phyloP scores from a whole-genome alignment of 2,329 filamentous ascomycete species.

The Hypoxylon sp. region DNA sequence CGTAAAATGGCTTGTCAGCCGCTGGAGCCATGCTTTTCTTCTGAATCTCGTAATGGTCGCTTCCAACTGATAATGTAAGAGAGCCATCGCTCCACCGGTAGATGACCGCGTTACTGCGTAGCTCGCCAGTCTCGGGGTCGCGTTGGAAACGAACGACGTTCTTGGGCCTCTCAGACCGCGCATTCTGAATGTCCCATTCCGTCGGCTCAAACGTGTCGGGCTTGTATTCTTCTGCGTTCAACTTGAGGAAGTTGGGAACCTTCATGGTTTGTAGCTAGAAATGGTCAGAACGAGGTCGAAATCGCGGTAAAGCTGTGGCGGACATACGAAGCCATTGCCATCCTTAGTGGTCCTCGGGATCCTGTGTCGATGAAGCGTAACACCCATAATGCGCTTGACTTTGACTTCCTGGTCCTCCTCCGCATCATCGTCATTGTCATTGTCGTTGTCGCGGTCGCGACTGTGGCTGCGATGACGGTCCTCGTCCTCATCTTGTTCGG shows the following conservation, averaged over 20 bases:
- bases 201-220: slow-evolving; percentile 74
- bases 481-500: slow-evolving; percentile 62
- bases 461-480: slow-evolving; percentile 50
- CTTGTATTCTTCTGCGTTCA: slow-evolving; percentile 76
- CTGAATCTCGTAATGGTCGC: slow-evolving; percentile 80
- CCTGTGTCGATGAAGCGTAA: slow-evolving; percentile 75
- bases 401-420: slow-evolving; percentile 60
- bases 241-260: slow-evolving; percentile 78
- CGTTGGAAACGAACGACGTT: slow-evolving; percentile 77
- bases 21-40: slow-evolving; percentile 77
- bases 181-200: slow-evolving; percentile 66
- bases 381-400: slow-evolving; percentile 71
- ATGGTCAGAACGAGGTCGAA: slow-evolving; percentile 11
- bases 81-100: slow-evolving; percentile 85
- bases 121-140: slow-evolving; percentile 72
- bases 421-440: slow-evolving; percentile 58
- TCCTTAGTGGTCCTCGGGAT: slow-evolving; percentile 75
- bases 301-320: background rate
- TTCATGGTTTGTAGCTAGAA: slow-evolving; percentile 75
- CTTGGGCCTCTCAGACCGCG: slow-evolving; percentile 67
- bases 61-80: slow-evolving; percentile 79
- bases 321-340: slow-evolving; percentile 75
- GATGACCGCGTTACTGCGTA: slow-evolving; percentile 81
- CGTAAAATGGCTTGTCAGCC: slow-evolving; percentile 72
- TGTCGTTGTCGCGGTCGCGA: slow-evolving; percentile 59